These are phyloP conservation scores for Fonsecaea pugnacius DNA, from an alignment of 2,329 filamentous ascomycete genomes.

Conservation along the genomic window DNA sequence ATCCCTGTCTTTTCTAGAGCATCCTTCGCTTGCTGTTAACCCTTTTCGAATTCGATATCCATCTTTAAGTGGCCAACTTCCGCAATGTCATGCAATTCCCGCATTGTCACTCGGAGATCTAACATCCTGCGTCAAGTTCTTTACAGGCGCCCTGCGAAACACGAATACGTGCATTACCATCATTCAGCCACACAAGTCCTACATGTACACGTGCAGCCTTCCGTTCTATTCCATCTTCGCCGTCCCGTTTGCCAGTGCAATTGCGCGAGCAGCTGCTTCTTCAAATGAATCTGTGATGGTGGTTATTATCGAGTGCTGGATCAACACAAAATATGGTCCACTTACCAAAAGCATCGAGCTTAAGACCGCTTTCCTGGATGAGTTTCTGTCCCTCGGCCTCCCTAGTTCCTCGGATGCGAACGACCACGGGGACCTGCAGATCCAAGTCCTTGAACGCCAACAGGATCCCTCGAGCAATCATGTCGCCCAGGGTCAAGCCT, in stretches of 20 bases:
- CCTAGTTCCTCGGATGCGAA: constrained; percentile 74
- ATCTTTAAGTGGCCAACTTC: not conserved
- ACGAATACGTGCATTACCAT: not conserved
- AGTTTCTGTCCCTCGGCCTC: constrained; percentile 71
- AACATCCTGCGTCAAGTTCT: not conserved
- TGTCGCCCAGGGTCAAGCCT: constrained; percentile 73
- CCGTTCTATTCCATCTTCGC: constrained; percentile 27
- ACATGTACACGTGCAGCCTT: not conserved
- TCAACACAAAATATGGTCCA: constrained; percentile 41
- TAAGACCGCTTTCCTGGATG: constrained; percentile 70
- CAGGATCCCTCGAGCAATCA: constrained; percentile 78
- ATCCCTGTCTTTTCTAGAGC: not conserved
- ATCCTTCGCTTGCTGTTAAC: not conserved
- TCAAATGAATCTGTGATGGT: constrained; percentile 48
- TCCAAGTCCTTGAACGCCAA: constrained; percentile 72
- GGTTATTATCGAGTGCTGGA: constrained; percentile 3
- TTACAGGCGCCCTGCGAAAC: not conserved
- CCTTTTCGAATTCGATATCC: not conserved
- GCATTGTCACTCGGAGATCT: not conserved
- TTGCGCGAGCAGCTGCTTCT: constrained; percentile 70
- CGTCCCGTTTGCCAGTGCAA: constrained; percentile 57
- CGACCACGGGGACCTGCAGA: constrained; percentile 73
- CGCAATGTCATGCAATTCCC: not conserved
- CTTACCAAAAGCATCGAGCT: constrained; percentile 71
- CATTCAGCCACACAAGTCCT: not conserved